Base-by-base conservation (phyloP, 768 basidiomycete species). In the Suillus bovinus region DNA sequence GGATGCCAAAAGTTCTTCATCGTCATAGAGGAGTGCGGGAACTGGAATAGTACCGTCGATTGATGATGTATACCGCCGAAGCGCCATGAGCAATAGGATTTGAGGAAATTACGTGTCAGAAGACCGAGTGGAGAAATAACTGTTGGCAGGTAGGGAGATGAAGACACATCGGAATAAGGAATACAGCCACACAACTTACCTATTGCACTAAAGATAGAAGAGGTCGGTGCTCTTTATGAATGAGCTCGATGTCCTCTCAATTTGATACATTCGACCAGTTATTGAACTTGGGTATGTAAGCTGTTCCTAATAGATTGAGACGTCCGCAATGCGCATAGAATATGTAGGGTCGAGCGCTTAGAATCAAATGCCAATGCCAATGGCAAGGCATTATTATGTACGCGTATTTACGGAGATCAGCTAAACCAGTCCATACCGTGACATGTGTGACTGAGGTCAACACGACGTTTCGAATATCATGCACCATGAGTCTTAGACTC, bases 21-120 rank as follows among this genome's bases (percentile, higher is more conserved):
- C 93, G 16, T 84, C 80, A 70, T 92, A 94, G 0, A 95, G 79
- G 17, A 92, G 78, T 1, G 91, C 92, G 27, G 80, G 80, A 17
- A 93, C 78, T 5, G 93, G 93, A 46, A 93, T 91, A 0, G 88
- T 86, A 24, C 91, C 91, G 65, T 94, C 91, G 5, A 91, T 78
- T 27, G 76, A 66, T 67, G 74, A 77, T 42, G 85, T 82, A 71
- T 81, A 87, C 42, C 83, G 81, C 65, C 81, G 82, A 36, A 90
- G 74, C 27, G 78, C 79, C 86, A 88, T 87, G 27, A 27, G 38
- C 47, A 11, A 61, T 59, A 22, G 11, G 17, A 24, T 36, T 24
- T 33, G 60, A 41, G 42, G n/a, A 42, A 41, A 22, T 7, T 50
- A 20, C 17, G 33, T 24, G 36, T 61, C 34, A 59, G 58, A 34